Evolutionary conservation across 2,329 filamentous ascomycete genomes (phyloP).

Genomic region (Beauveria scarabaeidicola): DNA sequence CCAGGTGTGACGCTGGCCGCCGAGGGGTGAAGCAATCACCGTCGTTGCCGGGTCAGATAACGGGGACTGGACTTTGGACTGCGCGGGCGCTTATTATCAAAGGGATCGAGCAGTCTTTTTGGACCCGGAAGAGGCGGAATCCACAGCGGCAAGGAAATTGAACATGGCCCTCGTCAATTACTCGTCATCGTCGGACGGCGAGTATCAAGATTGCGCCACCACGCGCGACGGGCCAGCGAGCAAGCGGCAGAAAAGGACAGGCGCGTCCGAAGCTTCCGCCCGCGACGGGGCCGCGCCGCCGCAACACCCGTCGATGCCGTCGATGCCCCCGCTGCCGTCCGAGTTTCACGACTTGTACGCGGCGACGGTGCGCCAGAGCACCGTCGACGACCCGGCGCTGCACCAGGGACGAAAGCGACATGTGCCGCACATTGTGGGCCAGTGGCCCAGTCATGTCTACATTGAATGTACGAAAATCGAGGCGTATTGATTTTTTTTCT

Average conservation of each 20-base stretch:
- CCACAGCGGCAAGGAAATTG: not conserved
- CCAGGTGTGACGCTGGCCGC: not conserved
- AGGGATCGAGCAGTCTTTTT: no score
- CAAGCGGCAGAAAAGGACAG: not conserved
- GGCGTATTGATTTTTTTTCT: not conserved
- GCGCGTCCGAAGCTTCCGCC: not conserved
- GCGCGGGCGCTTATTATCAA: not conserved
- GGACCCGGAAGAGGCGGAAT: not conserved
- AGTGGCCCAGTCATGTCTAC: slow-evolving; percentile 91
- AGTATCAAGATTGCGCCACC: slow-evolving; percentile 1
- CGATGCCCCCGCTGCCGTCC: slow-evolving; percentile 65
- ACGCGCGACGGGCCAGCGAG: not conserved
- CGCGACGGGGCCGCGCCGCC: not conserved
- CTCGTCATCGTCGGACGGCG: slow-evolving; percentile 32
- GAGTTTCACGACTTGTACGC: slow-evolving; percentile 87
- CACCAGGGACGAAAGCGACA: slow-evolving; percentile 79
- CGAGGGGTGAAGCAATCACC: not conserved
- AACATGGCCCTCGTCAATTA: slow-evolving; percentile 60
- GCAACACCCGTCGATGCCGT: slow-evolving; percentile 16
- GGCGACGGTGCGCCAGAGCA: slow-evolving; percentile 66
- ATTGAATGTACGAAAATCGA: slow-evolving; percentile 64
- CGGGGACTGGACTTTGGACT: no score
- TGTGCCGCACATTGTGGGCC: slow-evolving; percentile 76
- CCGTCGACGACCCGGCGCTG: slow-evolving; percentile 71
- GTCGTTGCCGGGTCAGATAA: no score